Percentiles rank a stretch among this genome's conserved stretches.
phyloP scores from a whole-genome alignment of 768 basidiomycete genomes.

The Mycena amicta region DNA sequence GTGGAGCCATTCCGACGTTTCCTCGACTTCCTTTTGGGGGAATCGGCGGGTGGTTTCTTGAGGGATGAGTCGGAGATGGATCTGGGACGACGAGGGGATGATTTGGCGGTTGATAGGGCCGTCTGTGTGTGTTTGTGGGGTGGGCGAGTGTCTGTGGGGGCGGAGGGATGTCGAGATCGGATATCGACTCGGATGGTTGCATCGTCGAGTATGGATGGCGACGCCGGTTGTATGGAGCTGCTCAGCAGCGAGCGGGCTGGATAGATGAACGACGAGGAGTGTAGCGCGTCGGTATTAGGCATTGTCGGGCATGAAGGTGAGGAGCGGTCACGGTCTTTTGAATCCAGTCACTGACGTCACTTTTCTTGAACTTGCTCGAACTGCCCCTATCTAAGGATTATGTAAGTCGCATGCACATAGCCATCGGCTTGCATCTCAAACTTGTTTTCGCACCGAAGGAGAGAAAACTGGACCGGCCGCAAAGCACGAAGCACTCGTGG shows the following conservation, averaged over 20 bases:
- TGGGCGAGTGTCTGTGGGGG: conserved; percentile 11
- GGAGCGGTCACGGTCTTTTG: too few relatives aligned
- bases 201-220: neutral
- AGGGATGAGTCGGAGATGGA: conserved; percentile 14
- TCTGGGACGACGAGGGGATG: conserved; percentile 5
- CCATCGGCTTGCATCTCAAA: too few relatives aligned
- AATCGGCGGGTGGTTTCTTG: conserved; percentile 3
- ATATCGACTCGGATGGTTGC: neutral
- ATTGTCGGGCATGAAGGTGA: too few relatives aligned
- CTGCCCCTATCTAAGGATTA: too few relatives aligned
- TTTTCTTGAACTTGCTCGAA: too few relatives aligned
- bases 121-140: neutral
- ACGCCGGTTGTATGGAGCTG: conserved; percentile 37
- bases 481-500: too few relatives aligned
- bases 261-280: conserved; percentile 40
- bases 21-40: conserved; percentile 8
- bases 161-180: neutral
- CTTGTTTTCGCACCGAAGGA: too few relatives aligned
- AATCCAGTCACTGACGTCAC: too few relatives aligned
- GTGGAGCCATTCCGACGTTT: conserved; percentile 11
- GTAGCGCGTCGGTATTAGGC: too few relatives aligned
- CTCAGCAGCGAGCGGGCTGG: conserved; percentile 44
- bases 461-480: too few relatives aligned
- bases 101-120: neutral
- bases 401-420: too few relatives aligned